phyloP scores from a whole-genome alignment of 495 filamentous ascomycete genomes.

The Aspergillus sclerotioniger region DNA sequence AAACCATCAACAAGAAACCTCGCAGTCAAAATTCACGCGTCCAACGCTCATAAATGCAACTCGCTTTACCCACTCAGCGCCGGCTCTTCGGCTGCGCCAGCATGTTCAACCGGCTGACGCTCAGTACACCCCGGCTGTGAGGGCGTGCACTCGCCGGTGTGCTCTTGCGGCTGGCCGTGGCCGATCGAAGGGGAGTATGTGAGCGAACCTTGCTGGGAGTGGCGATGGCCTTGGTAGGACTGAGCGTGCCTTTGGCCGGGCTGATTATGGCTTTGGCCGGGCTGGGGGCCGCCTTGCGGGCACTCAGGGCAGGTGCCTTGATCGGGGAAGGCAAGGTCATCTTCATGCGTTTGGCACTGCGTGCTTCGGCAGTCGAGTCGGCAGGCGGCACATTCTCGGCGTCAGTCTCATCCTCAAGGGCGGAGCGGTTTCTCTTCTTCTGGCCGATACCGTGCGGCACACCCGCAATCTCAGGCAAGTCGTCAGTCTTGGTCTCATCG shows the following conservation, averaged over 20 bases:
- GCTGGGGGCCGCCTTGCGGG: conserved; percentile 35
- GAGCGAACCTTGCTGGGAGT: conserved; percentile 39
- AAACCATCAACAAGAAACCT: conserved; percentile 3
- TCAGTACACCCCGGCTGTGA: conserved; percentile 39
- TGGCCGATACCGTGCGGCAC: conserved; percentile 69
- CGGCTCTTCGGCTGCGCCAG: conserved; percentile 50
- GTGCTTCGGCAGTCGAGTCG: conserved; percentile 34
- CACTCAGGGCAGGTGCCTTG: conserved; percentile 37
- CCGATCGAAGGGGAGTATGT: conserved; percentile 34
- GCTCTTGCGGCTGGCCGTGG: conserved; percentile 30
- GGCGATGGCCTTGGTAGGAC: conserved; percentile 27
- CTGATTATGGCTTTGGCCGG: not conserved
- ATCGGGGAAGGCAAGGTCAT: conserved; percentile 37
- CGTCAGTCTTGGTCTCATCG: conserved; percentile 23
- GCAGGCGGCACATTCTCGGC: conserved; percentile 43
- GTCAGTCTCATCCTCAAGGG: conserved; percentile 40
- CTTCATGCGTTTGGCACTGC: conserved; percentile 44
- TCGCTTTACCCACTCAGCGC: conserved; percentile 15
- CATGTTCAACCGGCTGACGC: conserved; percentile 50
- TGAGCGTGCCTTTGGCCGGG: conserved; percentile 14
- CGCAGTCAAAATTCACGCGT: not conserved
- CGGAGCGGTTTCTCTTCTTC: conserved; percentile 66
- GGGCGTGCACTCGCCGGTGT: conserved; percentile 38
- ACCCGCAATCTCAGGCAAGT: conserved; percentile 36
- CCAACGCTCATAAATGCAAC: conserved; percentile 17